A percentile compares a stretch with the other conserved stretches of the same genome.
These are phyloP conservation scores for Cladosporium sp. DNA, from an alignment of 2,329 filamentous ascomycete species.

Conservation along the genomic window DNA sequence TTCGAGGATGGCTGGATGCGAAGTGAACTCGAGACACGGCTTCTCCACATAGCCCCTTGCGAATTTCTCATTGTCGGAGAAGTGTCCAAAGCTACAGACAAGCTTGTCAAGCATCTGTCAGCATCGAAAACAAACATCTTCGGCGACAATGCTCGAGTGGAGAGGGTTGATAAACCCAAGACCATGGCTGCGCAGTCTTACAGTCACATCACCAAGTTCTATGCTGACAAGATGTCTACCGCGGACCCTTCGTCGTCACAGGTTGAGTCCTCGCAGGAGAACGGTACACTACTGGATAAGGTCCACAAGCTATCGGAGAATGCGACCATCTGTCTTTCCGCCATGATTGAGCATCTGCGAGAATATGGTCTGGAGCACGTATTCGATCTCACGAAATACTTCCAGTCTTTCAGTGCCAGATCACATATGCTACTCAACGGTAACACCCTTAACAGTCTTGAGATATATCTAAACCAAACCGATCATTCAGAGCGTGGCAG, in stretches of 20 bases:
- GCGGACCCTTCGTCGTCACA: conserved; percentile 41
- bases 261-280: conserved; percentile 44
- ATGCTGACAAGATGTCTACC: conserved; percentile 75
- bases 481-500: conserved; percentile 83
- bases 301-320: conserved; percentile 81
- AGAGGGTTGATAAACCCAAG: conserved; percentile 72
- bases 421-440: conserved; percentile 96
- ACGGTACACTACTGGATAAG: conserved; percentile 72
- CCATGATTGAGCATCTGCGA: conserved; percentile 90
- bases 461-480: conserved; percentile 94
- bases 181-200: conserved; percentile 82
- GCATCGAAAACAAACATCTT: conserved; percentile 88
- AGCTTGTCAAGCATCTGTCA: conserved; percentile 85
- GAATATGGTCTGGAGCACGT: conserved; percentile 95
- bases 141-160: conserved; percentile 83
- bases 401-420: conserved; percentile 88
- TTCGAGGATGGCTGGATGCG: conserved; percentile 99
- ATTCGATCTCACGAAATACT: conserved; percentile 94
- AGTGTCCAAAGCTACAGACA: conserved; percentile 86
- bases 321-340: conserved; percentile 87
- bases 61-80: conserved; percentile 93
- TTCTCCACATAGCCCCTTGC: conserved; percentile 92
- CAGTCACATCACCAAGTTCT: conserved; percentile 89
- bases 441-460: conserved; percentile 88
- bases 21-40: conserved; percentile 89